Conservation (phyloP, 768 basidiomycete species). For the Suillus decipiens region DNA sequence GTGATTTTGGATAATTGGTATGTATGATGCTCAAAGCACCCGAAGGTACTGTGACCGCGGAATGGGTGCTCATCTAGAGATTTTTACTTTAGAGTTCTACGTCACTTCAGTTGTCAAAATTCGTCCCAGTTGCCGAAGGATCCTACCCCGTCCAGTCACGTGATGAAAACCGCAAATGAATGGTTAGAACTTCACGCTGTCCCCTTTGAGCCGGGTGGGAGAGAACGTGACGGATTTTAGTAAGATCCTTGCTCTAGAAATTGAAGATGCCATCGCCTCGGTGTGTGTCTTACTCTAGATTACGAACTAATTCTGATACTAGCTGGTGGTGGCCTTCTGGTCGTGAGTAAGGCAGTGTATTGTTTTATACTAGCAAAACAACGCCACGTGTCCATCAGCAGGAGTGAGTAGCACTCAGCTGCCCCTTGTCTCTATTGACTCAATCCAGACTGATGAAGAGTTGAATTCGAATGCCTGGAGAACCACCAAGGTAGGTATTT, state of each 20-base stretch:
- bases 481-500: background rate
- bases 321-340: slow-evolving; percentile 13
- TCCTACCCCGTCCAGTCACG: slow-evolving; percentile 17
- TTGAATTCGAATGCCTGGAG: background rate
- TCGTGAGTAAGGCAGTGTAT: no score
- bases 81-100: background rate
- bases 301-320: background rate
- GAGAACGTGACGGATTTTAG: slow-evolving; percentile 20
- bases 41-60: background rate
- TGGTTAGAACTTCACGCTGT: slow-evolving; percentile 4
- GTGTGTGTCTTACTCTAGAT: slow-evolving; percentile 12
- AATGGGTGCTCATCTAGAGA: background rate
- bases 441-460: background rate
- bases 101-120: background rate
- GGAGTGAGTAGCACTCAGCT: background rate
- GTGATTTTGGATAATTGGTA: slow-evolving; percentile 13
- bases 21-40: background rate
- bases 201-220: background rate
- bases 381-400: background rate
- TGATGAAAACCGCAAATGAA: no score
- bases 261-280: slow-evolving; percentile 16
- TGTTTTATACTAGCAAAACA: background rate
- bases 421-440: background rate
- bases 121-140: slow-evolving; percentile 20
- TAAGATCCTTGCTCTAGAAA: slow-evolving; percentile 12